Percentiles rank a stretch among this genome's conserved stretches.
phyloP scores from a whole-genome alignment of 2,329 filamentous ascomycete species.

The Orbilia blumenaviensis region DNA sequence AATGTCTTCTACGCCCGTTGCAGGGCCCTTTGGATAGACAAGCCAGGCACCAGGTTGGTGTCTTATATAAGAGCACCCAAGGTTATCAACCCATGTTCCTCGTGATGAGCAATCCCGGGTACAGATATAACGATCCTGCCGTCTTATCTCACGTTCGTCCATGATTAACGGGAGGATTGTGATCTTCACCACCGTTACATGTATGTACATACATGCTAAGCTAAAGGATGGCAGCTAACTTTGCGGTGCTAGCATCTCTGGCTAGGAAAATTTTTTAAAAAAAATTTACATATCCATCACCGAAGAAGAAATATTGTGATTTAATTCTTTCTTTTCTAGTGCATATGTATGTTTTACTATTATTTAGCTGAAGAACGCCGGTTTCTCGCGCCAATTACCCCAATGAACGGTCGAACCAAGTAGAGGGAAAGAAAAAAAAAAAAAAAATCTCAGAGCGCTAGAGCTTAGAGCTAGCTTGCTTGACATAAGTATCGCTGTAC shows the following conservation, averaged over 20 bases:
- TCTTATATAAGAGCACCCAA: neutral
- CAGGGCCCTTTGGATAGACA: too few relatives aligned
- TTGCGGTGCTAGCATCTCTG: neutral
- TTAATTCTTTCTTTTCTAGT: too few relatives aligned
- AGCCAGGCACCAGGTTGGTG: neutral
- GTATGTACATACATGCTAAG: too few relatives aligned
- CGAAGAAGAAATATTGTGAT: constrained; percentile 5
- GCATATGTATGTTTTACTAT: too few relatives aligned
- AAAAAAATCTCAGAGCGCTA: neutral
- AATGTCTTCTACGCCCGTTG: too few relatives aligned
- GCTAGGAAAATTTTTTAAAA: too few relatives aligned
- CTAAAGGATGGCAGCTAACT: neutral
- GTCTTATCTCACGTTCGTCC: constrained; percentile 37
- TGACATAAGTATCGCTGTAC: neutral
- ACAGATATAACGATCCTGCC: neutral
- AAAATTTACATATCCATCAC: too few relatives aligned
- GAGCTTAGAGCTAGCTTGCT: neutral
- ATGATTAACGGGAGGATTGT: constrained; percentile 25
- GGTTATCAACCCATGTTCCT: too few relatives aligned
- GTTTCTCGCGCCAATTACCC: constrained; percentile 2
- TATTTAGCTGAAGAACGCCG: neutral
- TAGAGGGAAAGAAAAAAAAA: neutral
- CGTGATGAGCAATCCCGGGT: too few relatives aligned
- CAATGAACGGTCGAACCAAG: too few relatives aligned
- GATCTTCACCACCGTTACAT: constrained; percentile 13